A percentile compares a stretch with the other conserved stretches of the same genome.
Evolutionary conservation across 1,284 basidiomycete species (phyloP).

Genomic region (Puccinia coronata): DNA sequence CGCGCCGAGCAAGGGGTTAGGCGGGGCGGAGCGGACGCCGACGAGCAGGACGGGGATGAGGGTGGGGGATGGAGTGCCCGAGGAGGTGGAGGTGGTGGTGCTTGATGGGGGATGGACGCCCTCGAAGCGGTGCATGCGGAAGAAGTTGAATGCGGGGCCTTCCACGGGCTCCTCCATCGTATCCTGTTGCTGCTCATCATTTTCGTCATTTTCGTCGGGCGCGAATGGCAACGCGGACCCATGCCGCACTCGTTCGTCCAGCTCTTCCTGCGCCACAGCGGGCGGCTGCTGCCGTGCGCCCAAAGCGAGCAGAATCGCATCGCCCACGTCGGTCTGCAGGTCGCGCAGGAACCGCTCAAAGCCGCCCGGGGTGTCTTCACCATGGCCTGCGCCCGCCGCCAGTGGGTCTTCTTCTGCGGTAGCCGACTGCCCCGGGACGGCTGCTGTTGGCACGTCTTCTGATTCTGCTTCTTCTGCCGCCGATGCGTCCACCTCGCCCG

Average conservation of each 20-base stretch:
- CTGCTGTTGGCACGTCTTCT: no score
- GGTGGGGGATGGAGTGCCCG: not conserved
- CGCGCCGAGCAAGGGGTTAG: slow-evolving; percentile 2
- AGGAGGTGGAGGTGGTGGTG: no score
- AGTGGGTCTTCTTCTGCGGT: not conserved
- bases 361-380: not conserved
- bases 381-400: no score
- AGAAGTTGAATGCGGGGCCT: slow-evolving; percentile 19
- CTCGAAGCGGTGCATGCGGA: slow-evolving; percentile 33
- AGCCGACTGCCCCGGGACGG: no score
- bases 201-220: no score
- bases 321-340: slow-evolving; percentile 23
- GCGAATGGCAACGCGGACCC: not conserved
- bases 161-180: not conserved
- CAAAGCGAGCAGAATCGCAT: slow-evolving; percentile 3
- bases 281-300: not conserved
- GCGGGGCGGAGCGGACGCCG: slow-evolving; percentile 14
- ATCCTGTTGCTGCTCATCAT: not conserved
- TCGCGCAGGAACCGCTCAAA: slow-evolving; percentile 17
- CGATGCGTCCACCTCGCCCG: no score
- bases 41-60: slow-evolving; percentile 30
- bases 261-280: not conserved
- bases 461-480: no score
- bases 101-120: not conserved
- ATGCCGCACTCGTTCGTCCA: not conserved